Base-by-base conservation (phyloP, 192 early-diverging fungal species). In the Linnemannia zychae region DNA sequence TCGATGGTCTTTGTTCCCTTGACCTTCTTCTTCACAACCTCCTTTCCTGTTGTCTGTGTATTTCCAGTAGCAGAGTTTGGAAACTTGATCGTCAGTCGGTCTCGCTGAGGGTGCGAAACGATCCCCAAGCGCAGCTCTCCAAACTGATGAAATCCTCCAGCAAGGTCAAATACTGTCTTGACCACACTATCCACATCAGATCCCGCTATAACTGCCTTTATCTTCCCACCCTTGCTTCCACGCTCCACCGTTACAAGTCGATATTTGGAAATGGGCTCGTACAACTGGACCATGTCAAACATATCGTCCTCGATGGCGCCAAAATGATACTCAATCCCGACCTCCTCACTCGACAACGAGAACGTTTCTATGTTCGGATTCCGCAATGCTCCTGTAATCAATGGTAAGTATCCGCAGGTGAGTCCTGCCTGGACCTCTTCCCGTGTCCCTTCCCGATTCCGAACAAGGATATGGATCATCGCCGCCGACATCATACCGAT, bases 321-420 rank as follows among this genome's bases (percentile, higher is more conserved):
- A 9, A 44, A 57, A n/a, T 57, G 22, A n/a, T 57, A 57, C n/a
- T 57, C 53, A 9, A n/a, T 57, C 22, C n/a, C n/a, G 53, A n/a
- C 9, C 1, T 57, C 53, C n/a, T 57, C 22, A 5, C 22, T 57
- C 22, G 53, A 57, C 53, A 57, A 11, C 7, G 53, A 57, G 53
- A 57, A 57, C 53, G 53, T 57, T n/a, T 57, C 53, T 5, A 57
- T 57, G 22, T 57, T 57, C 53, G 53, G 53, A n/a, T 57, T 57
- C 22, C n/a, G 22, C 11, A 57, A n/a, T 0, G 53, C 53, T 9
- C 22, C 22, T 57, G 22, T n/a, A 9, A n/a, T 57, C 53, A 57
- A 57, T 6, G n/a, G 53, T n/a, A n/a, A 57, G n/a, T 57, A 57
- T n/a, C 53, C 53, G 24, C 53, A 57, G 7, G 22, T n/a, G 53